Conservation (phyloP, 345 rosid species). For the Rubroshorea leprosula region DNA sequence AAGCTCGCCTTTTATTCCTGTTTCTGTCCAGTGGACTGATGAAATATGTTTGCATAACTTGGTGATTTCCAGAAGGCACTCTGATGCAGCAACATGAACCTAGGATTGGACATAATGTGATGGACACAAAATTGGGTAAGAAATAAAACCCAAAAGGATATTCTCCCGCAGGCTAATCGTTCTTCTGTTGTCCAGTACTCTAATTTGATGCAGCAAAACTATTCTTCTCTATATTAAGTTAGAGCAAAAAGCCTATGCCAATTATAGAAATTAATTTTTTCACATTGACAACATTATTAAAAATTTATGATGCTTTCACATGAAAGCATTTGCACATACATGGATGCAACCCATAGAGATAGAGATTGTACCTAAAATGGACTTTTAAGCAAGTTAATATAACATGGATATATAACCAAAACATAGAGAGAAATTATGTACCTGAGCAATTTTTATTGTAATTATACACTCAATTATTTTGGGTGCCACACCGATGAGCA, state of each 20-base stretch:
- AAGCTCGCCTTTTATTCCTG: slow-evolving; percentile 45
- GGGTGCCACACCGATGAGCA: slow-evolving; percentile 50
- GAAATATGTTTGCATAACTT: slow-evolving; percentile 36
- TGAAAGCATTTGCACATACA: no score
- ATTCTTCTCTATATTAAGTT: no score
- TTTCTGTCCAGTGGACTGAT: slow-evolving; percentile 22
- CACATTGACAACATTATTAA: no score
- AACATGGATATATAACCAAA: neutral
- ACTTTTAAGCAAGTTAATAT: no score
- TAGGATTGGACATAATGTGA: slow-evolving; percentile 17
- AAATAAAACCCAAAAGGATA: neutral
- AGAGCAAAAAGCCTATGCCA: no score
- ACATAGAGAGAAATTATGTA: slow-evolving; percentile 20
- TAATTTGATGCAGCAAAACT: no score
- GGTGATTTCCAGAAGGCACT: slow-evolving; percentile 58
- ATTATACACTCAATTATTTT: slow-evolving; percentile 60
- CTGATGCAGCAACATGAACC: slow-evolving; percentile 83
- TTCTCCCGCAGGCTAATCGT: no score
- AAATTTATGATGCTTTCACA: neutral
- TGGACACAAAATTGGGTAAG: no score
- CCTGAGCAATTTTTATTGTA: slow-evolving; percentile 90
- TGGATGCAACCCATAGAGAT: no score
- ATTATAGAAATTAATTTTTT: no score
- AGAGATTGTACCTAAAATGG: no score
- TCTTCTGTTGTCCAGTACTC: no score